Base-by-base conservation (phyloP, 164 flowering plant species). In the Nymphaea colorata region DNA sequence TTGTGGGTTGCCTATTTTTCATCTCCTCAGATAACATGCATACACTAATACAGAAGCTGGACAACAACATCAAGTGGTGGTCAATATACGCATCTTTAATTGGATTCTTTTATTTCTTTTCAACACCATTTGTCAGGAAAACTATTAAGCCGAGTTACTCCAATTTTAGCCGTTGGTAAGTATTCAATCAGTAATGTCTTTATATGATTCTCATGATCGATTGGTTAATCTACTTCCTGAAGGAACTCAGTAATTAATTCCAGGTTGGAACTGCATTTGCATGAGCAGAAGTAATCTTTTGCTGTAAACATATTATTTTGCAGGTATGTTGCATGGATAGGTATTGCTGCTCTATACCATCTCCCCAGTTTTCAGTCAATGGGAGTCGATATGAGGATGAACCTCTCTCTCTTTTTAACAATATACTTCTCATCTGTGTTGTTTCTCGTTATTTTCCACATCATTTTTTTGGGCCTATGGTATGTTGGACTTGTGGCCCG, bases 331-430 rank as follows among this genome's bases (percentile, higher is more conserved):
- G 87, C 82, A 60, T 95, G 99, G 99, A 92, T 95, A 68, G 82
- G 87, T 68, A 79, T 92, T 53, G 98, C 99, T 61, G 90, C 99
- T 74, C 42, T 92, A 53, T 92, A 92, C 76, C 99, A 95, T 83
- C 97, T 95, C 70, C 99, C 98, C 42, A 95, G 98, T 81, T 92
- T 95, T 82, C 97, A 82, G 73, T 93, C 99, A 73, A 95, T 95
- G 98, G 99, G 98, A 81, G 90, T 95, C 68, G 99, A 95, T 74
- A 68, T 94, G 90, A 91, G 98, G 77, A 92, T 95, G 99, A 92
- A 92, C 69, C 91, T 95, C 51, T 95, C 99, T 17, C 73, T 95
- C 71, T 90, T 90, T 76, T 78, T 92, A 73, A 84, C 96, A 41
- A 89, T 95, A 64, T 95, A 81, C 65, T 65, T 87, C 68, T 82